These are phyloP conservation scores for Graphium sp. DNA, from an alignment of 2,329 filamentous ascomycete genomes.

Conservation along the genomic window DNA sequence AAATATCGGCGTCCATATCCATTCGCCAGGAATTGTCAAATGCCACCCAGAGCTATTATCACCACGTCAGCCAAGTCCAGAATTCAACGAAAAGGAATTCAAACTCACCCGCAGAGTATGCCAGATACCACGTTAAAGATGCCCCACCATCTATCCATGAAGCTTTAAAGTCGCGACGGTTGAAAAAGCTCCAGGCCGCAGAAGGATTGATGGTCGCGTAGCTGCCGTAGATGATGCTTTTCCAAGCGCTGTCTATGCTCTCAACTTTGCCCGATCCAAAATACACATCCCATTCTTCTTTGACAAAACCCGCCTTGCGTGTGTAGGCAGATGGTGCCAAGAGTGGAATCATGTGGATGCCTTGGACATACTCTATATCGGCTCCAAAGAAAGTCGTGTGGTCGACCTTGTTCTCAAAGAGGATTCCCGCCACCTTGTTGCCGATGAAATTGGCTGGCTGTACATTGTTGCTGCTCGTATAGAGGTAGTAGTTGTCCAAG, in stretches of 20 bases:
- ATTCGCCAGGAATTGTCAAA: no score
- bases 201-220: conserved; percentile 59
- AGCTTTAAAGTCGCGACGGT: conserved; percentile 43
- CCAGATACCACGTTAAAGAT: conserved; percentile 71
- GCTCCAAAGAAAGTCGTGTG: conserved; percentile 80
- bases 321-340: conserved; percentile 51
- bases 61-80: no score
- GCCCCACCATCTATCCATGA: conserved; percentile 68
- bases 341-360: conserved; percentile 73
- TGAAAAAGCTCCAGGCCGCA: conserved; percentile 61
- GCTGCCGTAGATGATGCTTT: conserved; percentile 69
- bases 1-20: no score
- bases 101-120: conserved; percentile 54
- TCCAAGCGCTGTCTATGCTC: conserved; percentile 61
- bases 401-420: conserved; percentile 93
- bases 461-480: conserved; percentile 47
- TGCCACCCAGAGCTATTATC: no score
- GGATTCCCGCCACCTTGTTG: conserved; percentile 56
- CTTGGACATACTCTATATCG: conserved; percentile 54
- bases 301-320: conserved; percentile 52
- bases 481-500: conserved; percentile 69
- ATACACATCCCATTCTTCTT: conserved; percentile 66
- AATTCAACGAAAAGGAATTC: no score
- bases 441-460: conserved; percentile 63
- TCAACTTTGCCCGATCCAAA: conserved; percentile 55